Conservation (phyloP, 495 filamentous ascomycete genomes). For the Neurospora africana region DNA sequence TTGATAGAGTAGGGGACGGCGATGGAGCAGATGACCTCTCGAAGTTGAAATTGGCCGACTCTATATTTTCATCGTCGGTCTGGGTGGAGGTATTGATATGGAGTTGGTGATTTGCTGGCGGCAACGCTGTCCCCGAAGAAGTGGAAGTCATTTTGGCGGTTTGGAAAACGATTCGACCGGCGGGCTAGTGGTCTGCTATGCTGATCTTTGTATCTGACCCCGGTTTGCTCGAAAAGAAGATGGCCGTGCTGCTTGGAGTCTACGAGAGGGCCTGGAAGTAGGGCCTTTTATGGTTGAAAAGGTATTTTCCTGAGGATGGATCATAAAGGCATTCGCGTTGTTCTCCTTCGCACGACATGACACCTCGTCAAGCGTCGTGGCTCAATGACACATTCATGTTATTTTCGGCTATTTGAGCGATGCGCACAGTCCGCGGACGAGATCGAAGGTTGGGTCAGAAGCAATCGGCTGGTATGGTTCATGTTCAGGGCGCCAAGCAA, state of each 20-base stretch:
- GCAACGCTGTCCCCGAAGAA: neutral
- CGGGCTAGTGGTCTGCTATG: neutral
- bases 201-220: neutral
- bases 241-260: neutral
- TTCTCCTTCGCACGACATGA: neutral
- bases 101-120: fast-evolving
- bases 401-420: neutral
- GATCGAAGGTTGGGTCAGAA: neutral
- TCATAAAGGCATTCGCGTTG: neutral
- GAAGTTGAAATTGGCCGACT: neutral
- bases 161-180: neutral
- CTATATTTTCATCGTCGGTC: neutral
- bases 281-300: neutral
- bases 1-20: neutral
- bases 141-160: neutral
- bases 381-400: neutral
- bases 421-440: neutral
- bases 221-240: neutral
- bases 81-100: neutral
- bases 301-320: neutral
- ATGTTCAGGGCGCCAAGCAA: neutral
- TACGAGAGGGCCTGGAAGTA: neutral
- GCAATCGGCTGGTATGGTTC: neutral
- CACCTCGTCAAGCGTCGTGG: neutral
- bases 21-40: neutral